Base-by-base conservation (phyloP, 2,329 filamentous ascomycete species). In the Alternaria postmessia region DNA sequence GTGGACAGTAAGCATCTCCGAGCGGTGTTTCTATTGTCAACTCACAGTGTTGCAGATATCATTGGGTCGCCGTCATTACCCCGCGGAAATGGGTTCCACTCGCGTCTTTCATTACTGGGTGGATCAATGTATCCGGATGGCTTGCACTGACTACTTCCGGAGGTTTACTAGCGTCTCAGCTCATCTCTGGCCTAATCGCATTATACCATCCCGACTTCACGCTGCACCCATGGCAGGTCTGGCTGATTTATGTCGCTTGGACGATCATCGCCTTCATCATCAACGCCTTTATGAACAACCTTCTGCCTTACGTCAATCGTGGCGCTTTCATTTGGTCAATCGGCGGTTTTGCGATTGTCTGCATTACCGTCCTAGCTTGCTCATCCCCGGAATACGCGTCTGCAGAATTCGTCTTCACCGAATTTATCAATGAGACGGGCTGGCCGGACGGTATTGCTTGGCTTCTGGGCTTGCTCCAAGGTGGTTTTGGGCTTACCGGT, bases 121-220 rank as follows among this genome's bases (percentile, higher is more conserved):
- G 89, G 89, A 91, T 89, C 75, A 90, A 89, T 68, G 85, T 88
- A 38, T 87, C 87, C n/a, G 89, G 89, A 16, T 92, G 89, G 88
- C 88, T 91, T 32, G 78, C 78, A 5, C 78, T 92, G 54, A 88
- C 87, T 5, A 89, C 90, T 7, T 90, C 89, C 0, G 89, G 87
- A 16, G 88, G 89, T 1, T 81, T 91, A 22, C 82, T 92, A 5
- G 89, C 87, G 12, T 89, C 87, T 66, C 85, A 89, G 63, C 85
- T 92, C 63, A 85, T 92, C 51, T 73, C 90, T 26, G 87, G 89
- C 56, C 83, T 90, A 43, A 88, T 91, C 53, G 81, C 85, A 2
- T 79, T 92, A 36, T 85, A 88, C 75, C 79, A 89, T 64, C 81
- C 86, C 0, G 79, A 80, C 51, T 92, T 89, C 70, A 79, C 82